Evolutionary conservation across 75 land plant genomes (phyloP), one percentile per base, ranked within the genome.

Genomic region (Cupressus sempervirens): DNA sequence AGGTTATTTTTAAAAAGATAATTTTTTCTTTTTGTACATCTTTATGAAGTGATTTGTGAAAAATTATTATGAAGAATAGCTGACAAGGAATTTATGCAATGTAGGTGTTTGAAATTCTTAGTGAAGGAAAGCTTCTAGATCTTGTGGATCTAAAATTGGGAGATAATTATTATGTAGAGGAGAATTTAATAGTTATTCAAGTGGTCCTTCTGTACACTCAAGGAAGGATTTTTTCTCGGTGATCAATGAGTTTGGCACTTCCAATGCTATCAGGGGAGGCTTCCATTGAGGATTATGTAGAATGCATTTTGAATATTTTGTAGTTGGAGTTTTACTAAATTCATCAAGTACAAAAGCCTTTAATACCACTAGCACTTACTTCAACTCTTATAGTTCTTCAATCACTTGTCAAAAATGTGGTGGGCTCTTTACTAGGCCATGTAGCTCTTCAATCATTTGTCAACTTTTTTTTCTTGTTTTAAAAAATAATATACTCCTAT

Each of bases 131-230:
- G 76, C 67, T 84, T 35, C 36, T 85, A 2, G 88, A 87, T 30
- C 12, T 87, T 36, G 40, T 87, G 88, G 88, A 87, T 87, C 86
- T 53, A 14, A 20, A 29, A 58, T 14, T 82, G 43, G 46, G 32
- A 45, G 48, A 86, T 13, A 70, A 32, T 2, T 87, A 87, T 23
- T 80, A 41, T 54, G 83, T 56, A 11, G 43, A 85, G 16, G 86
- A 87, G 83, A n/a, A 83, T 65, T 35, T 79, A 14, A 52, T 83
- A 81, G 76, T 82, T n/a, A 65, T 88, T 54, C 67, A 85, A 3
- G 52, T 85, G 30, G 86, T 84, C 23, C 75, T 88, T 40, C 67
- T 88, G 43, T 88, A 83, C 76, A 88, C 89, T 3, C 86, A 85
- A 75, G 87, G 84, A 18, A 53, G 32, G 30, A 38, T 56, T 16